Percentiles rank a stretch among this genome's conserved stretches.
Conservation (phyloP, 2,329 filamentous ascomycete species). For the Cladosporium cucumerinum region DNA sequence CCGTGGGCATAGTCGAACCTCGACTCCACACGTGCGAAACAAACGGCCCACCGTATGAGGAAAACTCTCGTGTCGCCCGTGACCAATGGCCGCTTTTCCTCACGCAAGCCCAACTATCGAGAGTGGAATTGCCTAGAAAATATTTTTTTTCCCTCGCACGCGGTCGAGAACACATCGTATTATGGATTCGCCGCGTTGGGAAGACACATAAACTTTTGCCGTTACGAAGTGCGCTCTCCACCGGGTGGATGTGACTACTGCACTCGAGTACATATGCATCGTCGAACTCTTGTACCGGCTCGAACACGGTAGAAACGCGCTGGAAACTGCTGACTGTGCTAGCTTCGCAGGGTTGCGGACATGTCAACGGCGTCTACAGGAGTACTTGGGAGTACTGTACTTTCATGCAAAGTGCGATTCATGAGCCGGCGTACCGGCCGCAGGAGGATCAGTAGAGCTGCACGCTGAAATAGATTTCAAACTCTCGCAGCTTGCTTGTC, state of each 20-base stretch:
- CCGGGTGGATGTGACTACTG: background rate
- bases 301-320: background rate
- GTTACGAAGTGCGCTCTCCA: background rate
- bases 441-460: conserved; percentile 7
- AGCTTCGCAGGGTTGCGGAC: background rate
- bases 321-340: background rate
- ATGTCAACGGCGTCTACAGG: conserved; percentile 3
- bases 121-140: background rate
- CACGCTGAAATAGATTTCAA: background rate
- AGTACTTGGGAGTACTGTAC: background rate
- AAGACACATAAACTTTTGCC: background rate
- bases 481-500: background rate
- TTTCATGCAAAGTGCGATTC: conserved; percentile 6
- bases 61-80: background rate
- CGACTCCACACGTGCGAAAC: conserved; percentile 10
- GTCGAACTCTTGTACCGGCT: background rate
- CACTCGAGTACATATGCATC: background rate
- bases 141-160: background rate
- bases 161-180: background rate
- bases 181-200: conserved; percentile 6
- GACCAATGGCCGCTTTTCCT: conserved; percentile 1
- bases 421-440: conserved; percentile 5
- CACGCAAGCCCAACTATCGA: background rate
- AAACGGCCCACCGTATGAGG: background rate
- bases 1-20: background rate